Percentiles rank a stretch among this genome's conserved stretches.
These are phyloP conservation scores for Boletellus emodensis DNA, from an alignment of 768 basidiomycete genomes.

Conservation along the genomic window DNA sequence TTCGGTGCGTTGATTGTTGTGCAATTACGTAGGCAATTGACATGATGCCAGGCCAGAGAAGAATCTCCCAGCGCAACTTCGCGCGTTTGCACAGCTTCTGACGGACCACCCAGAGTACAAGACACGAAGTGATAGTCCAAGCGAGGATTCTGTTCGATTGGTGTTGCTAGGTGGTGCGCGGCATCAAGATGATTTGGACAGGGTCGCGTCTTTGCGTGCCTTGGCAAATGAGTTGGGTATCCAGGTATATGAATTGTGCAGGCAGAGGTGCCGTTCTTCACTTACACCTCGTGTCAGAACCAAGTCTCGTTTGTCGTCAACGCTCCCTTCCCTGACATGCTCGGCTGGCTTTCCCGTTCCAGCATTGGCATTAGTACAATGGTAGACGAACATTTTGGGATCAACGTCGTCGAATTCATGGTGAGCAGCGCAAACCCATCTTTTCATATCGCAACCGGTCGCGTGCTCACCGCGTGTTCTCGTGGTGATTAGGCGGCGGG, in stretches of 20 bases:
- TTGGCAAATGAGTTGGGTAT: constrained; percentile 63
- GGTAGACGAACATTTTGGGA: constrained; percentile 98
- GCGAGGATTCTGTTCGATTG: constrained; percentile 44
- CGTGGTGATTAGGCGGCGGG: constrained; percentile 74
- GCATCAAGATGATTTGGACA: constrained; percentile 66
- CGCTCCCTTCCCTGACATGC: constrained; percentile 67
- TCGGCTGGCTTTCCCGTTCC: constrained; percentile 66
- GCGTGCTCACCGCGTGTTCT: constrained; percentile 12
- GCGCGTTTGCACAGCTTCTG: constrained; percentile 61
- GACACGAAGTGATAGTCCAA: constrained; percentile 7
- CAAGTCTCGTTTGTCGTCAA: constrained; percentile 80
- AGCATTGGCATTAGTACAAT: constrained; percentile 92
- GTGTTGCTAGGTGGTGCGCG: constrained; percentile 83
- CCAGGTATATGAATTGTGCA: constrained; percentile 42
- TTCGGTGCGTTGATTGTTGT: constrained; percentile 52
- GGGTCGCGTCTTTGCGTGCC: constrained; percentile 57
- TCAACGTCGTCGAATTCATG: constrained; percentile 98
- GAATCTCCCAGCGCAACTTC: constrained; percentile 79
- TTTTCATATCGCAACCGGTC: neutral
- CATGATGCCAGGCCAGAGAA: constrained; percentile 77
- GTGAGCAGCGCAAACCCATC: constrained; percentile 39
- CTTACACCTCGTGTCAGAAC: constrained; percentile 39
- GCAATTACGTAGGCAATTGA: neutral
- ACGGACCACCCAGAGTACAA: constrained; percentile 55
- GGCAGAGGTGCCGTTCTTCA: neutral